A percentile compares a stretch with the other conserved stretches of the same genome.
Conservation (phyloP, 805 yeast genomes). For the Candida qinlingensis region DNA sequence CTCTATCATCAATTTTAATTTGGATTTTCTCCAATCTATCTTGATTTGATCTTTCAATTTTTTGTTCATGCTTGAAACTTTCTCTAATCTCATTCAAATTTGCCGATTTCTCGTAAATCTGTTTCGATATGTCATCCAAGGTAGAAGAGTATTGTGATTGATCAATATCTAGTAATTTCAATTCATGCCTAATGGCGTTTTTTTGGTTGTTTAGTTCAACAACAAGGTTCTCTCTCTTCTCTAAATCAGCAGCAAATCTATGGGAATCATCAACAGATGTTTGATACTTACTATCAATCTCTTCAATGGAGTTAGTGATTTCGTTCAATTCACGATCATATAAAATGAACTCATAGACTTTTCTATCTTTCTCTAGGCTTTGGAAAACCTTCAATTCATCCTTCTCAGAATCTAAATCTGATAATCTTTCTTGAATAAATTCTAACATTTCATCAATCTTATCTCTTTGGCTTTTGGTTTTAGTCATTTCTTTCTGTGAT, state of each 20-base stretch:
- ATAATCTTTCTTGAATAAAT: constrained; percentile 64
- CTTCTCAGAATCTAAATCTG: constrained; percentile 77
- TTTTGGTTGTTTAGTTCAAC: constrained; percentile 41
- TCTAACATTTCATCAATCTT: constrained; percentile 69
- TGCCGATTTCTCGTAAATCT: constrained; percentile 45
- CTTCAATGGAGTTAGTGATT: constrained; percentile 53
- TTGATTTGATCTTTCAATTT: constrained; percentile 23
- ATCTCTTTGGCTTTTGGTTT: constrained; percentile 61
- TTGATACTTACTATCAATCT: constrained; percentile 53
- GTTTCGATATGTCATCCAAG: constrained; percentile 41
- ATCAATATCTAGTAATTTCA: constrained; percentile 53
- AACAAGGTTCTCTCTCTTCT: constrained; percentile 52
- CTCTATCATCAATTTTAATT: constrained; percentile 28
- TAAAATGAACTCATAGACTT: constrained; percentile 64
- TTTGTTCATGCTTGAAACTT: constrained; percentile 33
- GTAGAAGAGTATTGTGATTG: constrained; percentile 47
- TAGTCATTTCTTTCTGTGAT: constrained; percentile 72
- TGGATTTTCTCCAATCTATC: constrained; percentile 21
- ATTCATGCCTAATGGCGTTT: constrained; percentile 39
- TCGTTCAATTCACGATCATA: constrained; percentile 72
- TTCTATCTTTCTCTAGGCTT: constrained; percentile 57
- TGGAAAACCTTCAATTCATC: constrained; percentile 70
- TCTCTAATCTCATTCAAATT: constrained; percentile 32
- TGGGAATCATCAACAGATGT: constrained; percentile 47
- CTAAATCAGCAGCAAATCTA: constrained; percentile 48